phyloP scores from a whole-genome alignment of 2,329 filamentous ascomycete species.

The Keithomyces neogunnii region DNA sequence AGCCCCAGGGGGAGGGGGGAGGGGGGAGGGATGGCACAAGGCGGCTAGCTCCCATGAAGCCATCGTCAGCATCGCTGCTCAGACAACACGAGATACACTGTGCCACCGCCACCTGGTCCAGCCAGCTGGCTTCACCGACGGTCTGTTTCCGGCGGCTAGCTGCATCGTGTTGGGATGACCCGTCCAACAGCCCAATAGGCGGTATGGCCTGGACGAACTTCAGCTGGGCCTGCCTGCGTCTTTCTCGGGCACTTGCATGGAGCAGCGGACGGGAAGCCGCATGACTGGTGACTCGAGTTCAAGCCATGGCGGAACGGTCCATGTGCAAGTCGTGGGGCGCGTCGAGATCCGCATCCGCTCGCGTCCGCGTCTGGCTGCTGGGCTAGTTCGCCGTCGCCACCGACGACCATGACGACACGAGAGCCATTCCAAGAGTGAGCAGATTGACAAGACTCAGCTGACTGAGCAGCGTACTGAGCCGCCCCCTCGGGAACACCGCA shows the following conservation, averaged over 20 bases:
- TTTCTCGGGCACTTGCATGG: constrained; percentile 9
- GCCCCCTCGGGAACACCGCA: constrained; percentile 1
- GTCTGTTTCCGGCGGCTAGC: constrained; percentile 13
- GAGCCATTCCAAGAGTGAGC: too few species aligned
- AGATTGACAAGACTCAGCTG: too few species aligned
- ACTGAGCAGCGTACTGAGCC: too few species aligned
- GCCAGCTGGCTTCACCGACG: constrained; percentile 13
- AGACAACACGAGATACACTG: not conserved
- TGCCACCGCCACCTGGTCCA: constrained; percentile 4
- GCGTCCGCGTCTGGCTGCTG: too few species aligned
- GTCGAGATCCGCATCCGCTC: not conserved
- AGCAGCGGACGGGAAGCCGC: constrained; percentile 4
- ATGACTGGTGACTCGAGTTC: not conserved
- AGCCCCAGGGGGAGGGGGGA: too few species aligned
- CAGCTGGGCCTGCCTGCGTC: constrained; percentile 1
- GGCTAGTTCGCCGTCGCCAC: not conserved
- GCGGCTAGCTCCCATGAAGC: constrained; percentile 4
- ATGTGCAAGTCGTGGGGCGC: not conserved
- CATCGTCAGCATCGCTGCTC: constrained; percentile 1
- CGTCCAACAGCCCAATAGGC: constrained; percentile 10
- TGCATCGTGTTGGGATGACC: constrained; percentile 12
- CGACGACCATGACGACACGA: too few species aligned
- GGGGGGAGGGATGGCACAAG: not conserved
- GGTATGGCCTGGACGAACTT: constrained; percentile 3
- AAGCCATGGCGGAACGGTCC: not conserved